These are phyloP conservation scores for Herpetomonas tarakana DNA, from an alignment of 208 protist genomes.

Conservation along the genomic window DNA sequence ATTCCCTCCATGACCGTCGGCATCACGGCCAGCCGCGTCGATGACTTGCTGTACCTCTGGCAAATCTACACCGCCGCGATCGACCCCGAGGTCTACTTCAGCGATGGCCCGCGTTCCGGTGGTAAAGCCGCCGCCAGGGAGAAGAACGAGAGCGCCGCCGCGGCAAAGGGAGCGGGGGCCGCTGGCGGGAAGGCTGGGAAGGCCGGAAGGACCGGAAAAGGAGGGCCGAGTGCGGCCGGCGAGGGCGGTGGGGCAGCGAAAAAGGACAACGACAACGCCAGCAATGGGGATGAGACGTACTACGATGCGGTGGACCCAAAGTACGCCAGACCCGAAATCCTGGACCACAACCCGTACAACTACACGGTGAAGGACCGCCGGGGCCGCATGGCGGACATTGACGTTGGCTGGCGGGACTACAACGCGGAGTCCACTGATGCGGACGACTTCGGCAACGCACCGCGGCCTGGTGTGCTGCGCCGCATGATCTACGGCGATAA, in stretches of 20 bases:
- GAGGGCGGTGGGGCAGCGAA: no score
- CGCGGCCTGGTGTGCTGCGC: constrained; percentile 19
- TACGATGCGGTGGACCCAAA: constrained; percentile 18
- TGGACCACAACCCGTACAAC: constrained; percentile 51
- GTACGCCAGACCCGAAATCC: constrained; percentile 33
- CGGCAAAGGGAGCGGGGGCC: not conserved
- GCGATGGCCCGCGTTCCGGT: constrained; percentile 8
- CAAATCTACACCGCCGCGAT: constrained; percentile 81
- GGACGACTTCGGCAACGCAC: constrained; percentile 30
- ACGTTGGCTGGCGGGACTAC: constrained; percentile 74
- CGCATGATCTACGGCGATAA: constrained; percentile 21
- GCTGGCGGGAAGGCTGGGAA: not conserved
- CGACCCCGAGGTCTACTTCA: constrained; percentile 40
- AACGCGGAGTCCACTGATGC: constrained; percentile 24
- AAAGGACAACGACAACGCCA: no score
- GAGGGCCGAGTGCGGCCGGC: no score
- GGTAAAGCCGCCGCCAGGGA: not conserved
- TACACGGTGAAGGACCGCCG: constrained; percentile 44
- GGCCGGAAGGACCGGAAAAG: no score
- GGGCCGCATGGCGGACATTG: constrained; percentile 54
- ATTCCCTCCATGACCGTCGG: constrained; percentile 80
- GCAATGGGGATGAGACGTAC: not conserved
- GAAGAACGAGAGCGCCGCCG: not conserved
- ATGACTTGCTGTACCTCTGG: constrained; percentile 86
- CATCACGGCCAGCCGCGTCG: constrained; percentile 61